Conservation (phyloP, 352 stramenopile genomes). For the Phytopythium delawarense region DNA sequence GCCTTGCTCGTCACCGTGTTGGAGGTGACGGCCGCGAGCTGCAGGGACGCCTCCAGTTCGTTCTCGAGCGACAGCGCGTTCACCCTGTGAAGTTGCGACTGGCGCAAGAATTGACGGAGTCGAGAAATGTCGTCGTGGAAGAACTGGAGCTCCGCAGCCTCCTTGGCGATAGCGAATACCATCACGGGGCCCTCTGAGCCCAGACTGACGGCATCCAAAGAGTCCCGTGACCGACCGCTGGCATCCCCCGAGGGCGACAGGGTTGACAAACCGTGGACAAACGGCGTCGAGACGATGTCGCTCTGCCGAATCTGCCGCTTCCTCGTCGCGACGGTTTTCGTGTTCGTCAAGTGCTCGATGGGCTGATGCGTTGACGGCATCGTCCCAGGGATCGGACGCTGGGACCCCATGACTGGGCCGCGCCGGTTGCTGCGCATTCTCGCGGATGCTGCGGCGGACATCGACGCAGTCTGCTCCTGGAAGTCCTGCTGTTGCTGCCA, state of each 20-base stretch:
- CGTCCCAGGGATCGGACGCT: constrained; percentile 40
- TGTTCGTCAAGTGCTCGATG: constrained; percentile 41
- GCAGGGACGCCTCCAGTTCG: constrained; percentile 34
- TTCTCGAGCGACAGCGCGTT: constrained; percentile 31
- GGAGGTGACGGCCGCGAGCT: constrained; percentile 15
- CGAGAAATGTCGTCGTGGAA: constrained; percentile 76
- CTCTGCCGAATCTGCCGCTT: constrained; percentile 76
- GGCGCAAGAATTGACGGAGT: constrained; percentile 56
- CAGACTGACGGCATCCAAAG: constrained; percentile 41
- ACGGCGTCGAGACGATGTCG: constrained; percentile 76
- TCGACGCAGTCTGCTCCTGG: constrained; percentile 36
- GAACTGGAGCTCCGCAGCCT: constrained; percentile 74
- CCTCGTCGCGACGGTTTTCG: constrained; percentile 43
- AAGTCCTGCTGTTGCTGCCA: constrained; percentile 81
- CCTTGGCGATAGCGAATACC: constrained; percentile 70
- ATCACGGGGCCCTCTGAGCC: constrained; percentile 70
- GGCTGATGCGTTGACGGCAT: constrained; percentile 28
- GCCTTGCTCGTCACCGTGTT: constrained; percentile 30
- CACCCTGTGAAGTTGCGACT: constrained; percentile 59
- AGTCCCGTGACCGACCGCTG: constrained; percentile 23
- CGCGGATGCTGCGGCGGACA: constrained; percentile 19
- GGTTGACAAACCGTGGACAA: constrained; percentile 29
- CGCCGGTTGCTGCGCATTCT: constrained; percentile 26
- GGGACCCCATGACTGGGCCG: constrained; percentile 41
- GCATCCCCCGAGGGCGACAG: constrained; percentile 10